A percentile compares a stretch with the other conserved stretches of the same genome.
Conservation (phyloP, 2,329 filamentous ascomycete genomes). For the Nigrospora sphaerica region DNA sequence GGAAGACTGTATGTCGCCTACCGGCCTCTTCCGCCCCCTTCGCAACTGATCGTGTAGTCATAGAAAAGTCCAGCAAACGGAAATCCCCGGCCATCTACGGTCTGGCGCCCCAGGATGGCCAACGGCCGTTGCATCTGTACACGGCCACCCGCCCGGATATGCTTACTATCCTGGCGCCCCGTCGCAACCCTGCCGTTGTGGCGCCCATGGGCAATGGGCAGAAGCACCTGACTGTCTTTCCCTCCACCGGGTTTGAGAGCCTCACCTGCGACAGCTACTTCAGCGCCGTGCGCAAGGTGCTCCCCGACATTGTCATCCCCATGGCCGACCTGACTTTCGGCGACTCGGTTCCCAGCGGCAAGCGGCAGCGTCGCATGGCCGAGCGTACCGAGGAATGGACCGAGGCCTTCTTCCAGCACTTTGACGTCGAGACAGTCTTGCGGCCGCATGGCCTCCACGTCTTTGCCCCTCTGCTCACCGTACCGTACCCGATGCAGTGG, state of each 20-base stretch:
- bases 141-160: constrained; percentile 61
- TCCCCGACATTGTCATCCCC: constrained; percentile 74
- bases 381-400: constrained; percentile 83
- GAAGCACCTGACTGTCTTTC: constrained; percentile 68
- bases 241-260: constrained; percentile 76
- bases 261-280: constrained; percentile 65
- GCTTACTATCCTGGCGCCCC: constrained; percentile 66
- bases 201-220: constrained; percentile 66
- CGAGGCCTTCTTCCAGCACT: constrained; percentile 52
- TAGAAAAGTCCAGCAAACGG: constrained; percentile 38
- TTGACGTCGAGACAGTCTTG: constrained; percentile 23
- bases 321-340: constrained; percentile 65
- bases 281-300: constrained; percentile 54
- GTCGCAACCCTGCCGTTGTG: constrained; percentile 68
- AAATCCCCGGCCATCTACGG: constrained; percentile 42
- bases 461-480: constrained; percentile 65
- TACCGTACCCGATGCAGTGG: constrained; percentile 68
- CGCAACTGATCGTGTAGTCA: constrained; percentile 31
- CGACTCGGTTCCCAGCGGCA: constrained; percentile 46
- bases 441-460: constrained; percentile 31
- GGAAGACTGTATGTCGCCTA: constrained; percentile 73
- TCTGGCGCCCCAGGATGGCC: constrained; percentile 18
- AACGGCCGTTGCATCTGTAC: constrained; percentile 66
- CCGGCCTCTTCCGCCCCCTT: neutral
- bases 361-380: constrained; percentile 75